These are phyloP conservation scores for Lathyrus sativus DNA, from an alignment of 306 rosid genomes.

Conservation along the genomic window DNA sequence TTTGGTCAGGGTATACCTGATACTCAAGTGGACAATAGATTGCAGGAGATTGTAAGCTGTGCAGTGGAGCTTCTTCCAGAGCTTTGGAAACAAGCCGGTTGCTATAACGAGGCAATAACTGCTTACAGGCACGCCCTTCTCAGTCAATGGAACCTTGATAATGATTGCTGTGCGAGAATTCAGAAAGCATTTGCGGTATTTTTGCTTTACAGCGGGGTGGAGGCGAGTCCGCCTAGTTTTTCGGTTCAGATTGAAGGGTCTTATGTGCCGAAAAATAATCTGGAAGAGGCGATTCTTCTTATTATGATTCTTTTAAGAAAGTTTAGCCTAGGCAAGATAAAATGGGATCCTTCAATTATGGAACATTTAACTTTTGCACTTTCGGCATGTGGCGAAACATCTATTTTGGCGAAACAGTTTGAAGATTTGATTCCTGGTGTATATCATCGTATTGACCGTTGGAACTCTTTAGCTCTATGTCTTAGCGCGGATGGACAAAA, in stretches of 20 bases:
- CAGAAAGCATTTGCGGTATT: constrained; percentile 73
- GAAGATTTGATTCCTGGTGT: constrained; percentile 90
- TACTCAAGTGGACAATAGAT: constrained; percentile 72
- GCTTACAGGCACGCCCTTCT: constrained; percentile 85
- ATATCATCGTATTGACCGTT: constrained; percentile 83
- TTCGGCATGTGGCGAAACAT: constrained; percentile 81
- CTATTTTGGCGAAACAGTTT: constrained; percentile 69
- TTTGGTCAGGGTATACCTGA: constrained; percentile 74
- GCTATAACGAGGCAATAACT: constrained; percentile 63
- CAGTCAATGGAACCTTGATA: constrained; percentile 88
- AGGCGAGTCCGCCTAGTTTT: constrained; percentile 82
- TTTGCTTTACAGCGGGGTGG: constrained; percentile 80
- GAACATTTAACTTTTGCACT: constrained; percentile 88
- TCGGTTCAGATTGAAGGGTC: constrained; percentile 75
- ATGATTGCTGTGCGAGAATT: constrained; percentile 77
- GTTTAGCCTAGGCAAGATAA: constrained; percentile 61
- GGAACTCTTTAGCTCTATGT: constrained; percentile 87
- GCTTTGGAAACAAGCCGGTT: constrained; percentile 79
- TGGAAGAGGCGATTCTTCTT: constrained; percentile 95
- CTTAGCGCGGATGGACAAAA: constrained; percentile 72
- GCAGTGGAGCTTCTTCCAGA: constrained; percentile 96
- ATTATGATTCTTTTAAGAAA: constrained; percentile 79
- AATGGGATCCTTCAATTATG: constrained; percentile 87
- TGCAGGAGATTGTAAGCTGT: constrained; percentile 80
- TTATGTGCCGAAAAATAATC: constrained; percentile 78